phyloP scores from a whole-genome alignment of 2,329 filamentous ascomycete genomes.

The Talaromyces funiculosus region DNA sequence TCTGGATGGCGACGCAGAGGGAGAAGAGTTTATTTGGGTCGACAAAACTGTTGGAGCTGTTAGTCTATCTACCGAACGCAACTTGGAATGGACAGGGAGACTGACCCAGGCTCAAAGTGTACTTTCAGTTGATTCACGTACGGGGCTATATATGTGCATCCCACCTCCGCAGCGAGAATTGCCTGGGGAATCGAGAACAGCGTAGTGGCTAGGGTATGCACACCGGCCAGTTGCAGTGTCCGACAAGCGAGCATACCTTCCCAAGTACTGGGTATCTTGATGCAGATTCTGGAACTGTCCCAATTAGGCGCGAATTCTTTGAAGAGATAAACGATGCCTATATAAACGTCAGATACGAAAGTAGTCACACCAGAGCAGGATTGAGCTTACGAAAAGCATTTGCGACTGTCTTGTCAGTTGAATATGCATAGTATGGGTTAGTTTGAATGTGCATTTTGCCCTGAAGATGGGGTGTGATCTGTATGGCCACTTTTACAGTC shows the following conservation, averaged over 20 bases:
- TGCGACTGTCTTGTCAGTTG: slow-evolving; percentile 43
- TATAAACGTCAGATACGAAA: background rate
- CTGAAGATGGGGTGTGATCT: slow-evolving; percentile 46
- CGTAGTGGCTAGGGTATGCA: slow-evolving; percentile 58
- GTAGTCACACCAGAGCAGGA: too few species aligned
- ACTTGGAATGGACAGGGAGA: background rate
- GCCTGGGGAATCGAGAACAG: slow-evolving; percentile 60
- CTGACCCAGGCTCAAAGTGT: slow-evolving; percentile 47
- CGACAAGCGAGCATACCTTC: slow-evolving; percentile 58
- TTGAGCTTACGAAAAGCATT: slow-evolving; percentile 46
- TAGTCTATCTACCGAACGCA: background rate
- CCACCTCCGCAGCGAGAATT: slow-evolving; percentile 51
- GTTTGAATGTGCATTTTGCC: slow-evolving; percentile 56
- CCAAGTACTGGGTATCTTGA: slow-evolving; percentile 61
- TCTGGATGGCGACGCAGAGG: slow-evolving; percentile 49
- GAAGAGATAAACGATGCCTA: slow-evolving; percentile 50
- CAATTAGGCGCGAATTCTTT: slow-evolving; percentile 41
- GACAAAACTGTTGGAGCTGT: slow-evolving; percentile 17
- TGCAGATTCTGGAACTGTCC: slow-evolving; percentile 49
- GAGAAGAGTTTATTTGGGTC: slow-evolving; percentile 35
- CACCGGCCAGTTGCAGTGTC: slow-evolving; percentile 47
- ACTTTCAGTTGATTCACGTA: slow-evolving; percentile 61
- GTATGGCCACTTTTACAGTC: slow-evolving; percentile 53
- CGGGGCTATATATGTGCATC: slow-evolving; percentile 59
- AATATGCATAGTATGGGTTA: slow-evolving; percentile 53